Evolutionary conservation across 2,329 filamentous ascomycete species (phyloP).

Genomic region (Botryosphaeria agaves): DNA sequence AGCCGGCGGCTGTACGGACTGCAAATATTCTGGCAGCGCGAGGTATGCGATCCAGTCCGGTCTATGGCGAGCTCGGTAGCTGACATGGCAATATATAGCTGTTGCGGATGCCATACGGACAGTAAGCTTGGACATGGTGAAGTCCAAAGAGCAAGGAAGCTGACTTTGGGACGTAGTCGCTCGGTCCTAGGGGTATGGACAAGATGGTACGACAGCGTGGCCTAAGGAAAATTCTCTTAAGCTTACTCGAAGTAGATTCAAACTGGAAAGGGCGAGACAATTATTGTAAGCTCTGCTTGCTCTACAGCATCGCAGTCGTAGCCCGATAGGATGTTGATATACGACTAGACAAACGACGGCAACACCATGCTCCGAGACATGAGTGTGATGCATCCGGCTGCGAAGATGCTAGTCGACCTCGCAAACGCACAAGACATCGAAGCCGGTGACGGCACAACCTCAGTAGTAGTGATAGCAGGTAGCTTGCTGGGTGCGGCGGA

Average conservation of each 20-base stretch:
- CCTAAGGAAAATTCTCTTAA: no score
- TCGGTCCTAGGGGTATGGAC: conserved; percentile 95
- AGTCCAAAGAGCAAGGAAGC: conserved; percentile 1
- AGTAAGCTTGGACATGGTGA: conserved; percentile 21
- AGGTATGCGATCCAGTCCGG: conserved; percentile 36
- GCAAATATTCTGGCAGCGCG: conserved; percentile 94
- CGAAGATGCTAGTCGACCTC: conserved; percentile 96
- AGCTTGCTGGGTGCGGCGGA: conserved; percentile 89
- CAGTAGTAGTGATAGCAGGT: conserved; percentile 93
- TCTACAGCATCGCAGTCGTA: no score
- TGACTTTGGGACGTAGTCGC: conserved; percentile 36
- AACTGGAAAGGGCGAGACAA: conserved; percentile 88
- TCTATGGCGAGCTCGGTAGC: conserved; percentile 3
- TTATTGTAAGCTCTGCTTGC: conserved; percentile 59
- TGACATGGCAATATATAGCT: conserved; percentile 35
- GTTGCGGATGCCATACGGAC: conserved; percentile 96
- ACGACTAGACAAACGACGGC: conserved; percentile 70
- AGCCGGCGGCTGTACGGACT: conserved; percentile 90
- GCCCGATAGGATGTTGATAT: no score
- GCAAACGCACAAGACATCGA: conserved; percentile 96
- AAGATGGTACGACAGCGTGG: conserved; percentile 88
- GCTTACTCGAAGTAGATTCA: conserved; percentile 46
- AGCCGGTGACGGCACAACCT: conserved; percentile 94
- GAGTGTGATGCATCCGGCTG: conserved; percentile 98
- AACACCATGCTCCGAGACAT: conserved; percentile 99